Conservation (phyloP, 306 rosid genomes). For the Elaeagnus macrophylla region DNA sequence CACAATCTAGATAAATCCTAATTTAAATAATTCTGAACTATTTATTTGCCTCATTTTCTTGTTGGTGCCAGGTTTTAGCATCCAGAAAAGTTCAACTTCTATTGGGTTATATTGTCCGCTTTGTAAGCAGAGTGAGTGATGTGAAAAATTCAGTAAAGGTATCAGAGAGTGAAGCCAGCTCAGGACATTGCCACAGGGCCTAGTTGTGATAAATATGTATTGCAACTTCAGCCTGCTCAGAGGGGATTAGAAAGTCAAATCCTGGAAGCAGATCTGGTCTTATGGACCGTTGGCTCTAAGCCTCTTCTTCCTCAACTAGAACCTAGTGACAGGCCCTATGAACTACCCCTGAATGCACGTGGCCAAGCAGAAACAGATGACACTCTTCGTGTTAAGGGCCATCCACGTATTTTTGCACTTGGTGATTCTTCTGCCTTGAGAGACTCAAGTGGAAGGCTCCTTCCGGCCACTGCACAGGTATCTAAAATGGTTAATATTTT, state of each 20-base stretch:
- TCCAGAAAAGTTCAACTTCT: constrained; percentile 79
- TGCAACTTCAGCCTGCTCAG: constrained; percentile 79
- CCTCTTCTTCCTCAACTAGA: constrained; percentile 67
- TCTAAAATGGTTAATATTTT: neutral
- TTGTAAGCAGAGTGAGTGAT: constrained; percentile 40
- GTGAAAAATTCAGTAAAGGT: constrained; percentile 31
- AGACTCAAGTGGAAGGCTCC: constrained; percentile 74
- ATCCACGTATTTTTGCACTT: constrained; percentile 93
- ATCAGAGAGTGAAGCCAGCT: constrained; percentile 20
- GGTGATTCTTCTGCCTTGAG: constrained; percentile 84
- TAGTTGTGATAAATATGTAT: constrained; percentile 41
- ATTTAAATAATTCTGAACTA: too few species aligned
- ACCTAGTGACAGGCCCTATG: constrained; percentile 38
- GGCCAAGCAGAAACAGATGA: constrained; percentile 96
- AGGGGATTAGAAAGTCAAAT: constrained; percentile 53
- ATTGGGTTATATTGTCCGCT: constrained; percentile 70
- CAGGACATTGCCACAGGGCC: constrained; percentile 21
- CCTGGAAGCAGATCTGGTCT: constrained; percentile 70
- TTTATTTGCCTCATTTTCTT: too few species aligned
- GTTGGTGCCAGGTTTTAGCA: constrained; percentile 55
- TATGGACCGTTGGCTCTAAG: constrained; percentile 94
- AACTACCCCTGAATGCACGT: constrained; percentile 73
- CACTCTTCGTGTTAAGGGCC: constrained; percentile 97
- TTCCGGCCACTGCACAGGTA: constrained; percentile 97
- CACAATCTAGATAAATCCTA: too few species aligned